These are phyloP conservation scores for Obba rivulosa DNA, from an alignment of 768 basidiomycete species.

Conservation along the genomic window DNA sequence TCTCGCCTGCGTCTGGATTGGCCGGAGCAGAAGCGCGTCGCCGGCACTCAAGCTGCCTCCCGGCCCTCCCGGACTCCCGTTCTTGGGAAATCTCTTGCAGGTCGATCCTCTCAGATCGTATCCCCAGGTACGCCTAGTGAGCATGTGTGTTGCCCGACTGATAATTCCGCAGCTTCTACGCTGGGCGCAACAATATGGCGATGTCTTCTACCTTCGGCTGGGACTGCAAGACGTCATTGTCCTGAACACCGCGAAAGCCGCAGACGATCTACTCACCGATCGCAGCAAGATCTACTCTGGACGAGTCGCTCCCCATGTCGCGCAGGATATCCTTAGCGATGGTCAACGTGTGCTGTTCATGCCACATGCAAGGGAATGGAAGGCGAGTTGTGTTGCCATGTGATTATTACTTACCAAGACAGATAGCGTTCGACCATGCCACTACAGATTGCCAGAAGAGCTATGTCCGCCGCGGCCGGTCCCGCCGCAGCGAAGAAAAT, in stretches of 20 bases:
- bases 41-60: conserved; percentile 21
- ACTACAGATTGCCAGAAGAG: conserved; percentile 18
- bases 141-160: too few species aligned
- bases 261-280: conserved; percentile 16
- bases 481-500: conserved; percentile 22
- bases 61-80: conserved; percentile 24
- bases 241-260: conserved; percentile 15
- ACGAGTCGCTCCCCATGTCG: conserved; percentile 26
- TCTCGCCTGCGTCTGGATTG: too few species aligned
- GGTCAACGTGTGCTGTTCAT: conserved; percentile 23
- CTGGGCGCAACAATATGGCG: conserved; percentile 26
- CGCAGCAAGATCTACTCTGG: conserved; percentile 24
- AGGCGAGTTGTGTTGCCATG: conserved; percentile 17
- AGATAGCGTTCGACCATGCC: neutral
- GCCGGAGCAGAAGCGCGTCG: neutral
- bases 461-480: conserved; percentile 20
- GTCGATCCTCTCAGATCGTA: conserved; percentile 23
- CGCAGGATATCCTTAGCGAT: conserved; percentile 27
- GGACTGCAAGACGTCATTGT: conserved; percentile 16
- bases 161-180: conserved; percentile 19
- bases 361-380: conserved; percentile 26
- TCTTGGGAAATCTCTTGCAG: conserved; percentile 30
- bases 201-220: conserved; percentile 23
- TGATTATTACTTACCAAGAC: neutral
- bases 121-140: conserved; percentile 15